A percentile compares a stretch with the other conserved stretches of the same genome.
Evolutionary conservation across 2,329 filamentous ascomycete genomes (phyloP).

Genomic region (Aspergillus clavatus): DNA sequence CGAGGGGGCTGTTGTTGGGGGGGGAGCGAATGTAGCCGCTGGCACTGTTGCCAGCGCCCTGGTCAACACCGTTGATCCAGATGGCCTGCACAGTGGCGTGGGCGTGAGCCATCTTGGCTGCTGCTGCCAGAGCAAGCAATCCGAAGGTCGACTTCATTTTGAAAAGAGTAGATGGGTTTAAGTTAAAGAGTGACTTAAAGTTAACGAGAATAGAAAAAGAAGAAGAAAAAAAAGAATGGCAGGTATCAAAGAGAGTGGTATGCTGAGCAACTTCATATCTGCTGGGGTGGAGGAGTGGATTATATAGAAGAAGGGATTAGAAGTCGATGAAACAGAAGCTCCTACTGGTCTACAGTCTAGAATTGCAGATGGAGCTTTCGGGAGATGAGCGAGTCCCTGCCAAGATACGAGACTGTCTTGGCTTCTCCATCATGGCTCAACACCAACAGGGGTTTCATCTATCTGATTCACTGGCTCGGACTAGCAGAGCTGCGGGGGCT

Average conservation of each 20-base stretch:
- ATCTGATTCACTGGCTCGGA: not conserved
- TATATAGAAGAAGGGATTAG: not conserved
- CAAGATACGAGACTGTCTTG: not conserved
- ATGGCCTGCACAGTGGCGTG: constrained; percentile 20
- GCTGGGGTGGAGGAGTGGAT: not conserved
- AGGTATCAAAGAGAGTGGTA: constrained; percentile 3
- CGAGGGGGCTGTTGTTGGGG: constrained; percentile 19
- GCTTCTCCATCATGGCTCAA: not conserved
- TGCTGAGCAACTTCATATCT: not conserved
- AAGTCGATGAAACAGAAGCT: too few relatives aligned
- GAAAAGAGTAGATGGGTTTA: not conserved
- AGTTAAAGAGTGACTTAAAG: not conserved
- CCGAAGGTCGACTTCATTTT: constrained; percentile 19
- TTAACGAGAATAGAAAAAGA: not conserved
- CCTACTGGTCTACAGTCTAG: not conserved
- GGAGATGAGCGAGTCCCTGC: not conserved
- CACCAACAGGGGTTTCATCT: not conserved
- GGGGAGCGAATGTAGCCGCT: constrained; percentile 18
- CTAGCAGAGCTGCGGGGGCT: too few relatives aligned
- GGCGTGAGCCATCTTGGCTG: constrained; percentile 16
- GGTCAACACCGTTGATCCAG: constrained; percentile 21
- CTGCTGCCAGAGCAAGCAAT: constrained; percentile 22
- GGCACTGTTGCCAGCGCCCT: constrained; percentile 16
- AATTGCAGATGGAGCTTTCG: not conserved
- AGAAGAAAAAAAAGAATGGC: constrained; percentile 4